Evolutionary conservation across 139 green algal species (phyloP).

Genomic region (Marvania coccoides): DNA sequence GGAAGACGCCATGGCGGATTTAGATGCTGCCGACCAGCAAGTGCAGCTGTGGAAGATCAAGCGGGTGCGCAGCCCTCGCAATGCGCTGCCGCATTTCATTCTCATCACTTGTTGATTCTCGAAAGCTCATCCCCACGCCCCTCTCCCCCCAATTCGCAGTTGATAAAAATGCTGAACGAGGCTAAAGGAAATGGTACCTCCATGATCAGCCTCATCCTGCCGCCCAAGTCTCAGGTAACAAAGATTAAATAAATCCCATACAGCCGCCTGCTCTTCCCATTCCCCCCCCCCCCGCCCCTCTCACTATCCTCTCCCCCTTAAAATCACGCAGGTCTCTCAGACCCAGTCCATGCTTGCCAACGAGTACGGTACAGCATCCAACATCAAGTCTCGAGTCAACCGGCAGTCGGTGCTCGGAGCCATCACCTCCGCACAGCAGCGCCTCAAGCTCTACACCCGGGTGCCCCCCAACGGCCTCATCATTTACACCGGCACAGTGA

Average conservation of each 20-base stretch:
- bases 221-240: constrained; percentile 90
- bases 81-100: neutral
- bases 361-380: constrained; percentile 97
- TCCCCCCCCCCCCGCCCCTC: too few species aligned
- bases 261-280: too few species aligned
- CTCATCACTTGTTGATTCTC: neutral
- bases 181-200: constrained; percentile 93
- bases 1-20: constrained; percentile 22
- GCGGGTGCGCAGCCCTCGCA: constrained; percentile 46
- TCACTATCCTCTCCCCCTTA: neutral
- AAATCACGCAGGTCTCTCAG: constrained; percentile 56
- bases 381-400: constrained; percentile 99
- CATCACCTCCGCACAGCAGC: constrained; percentile 96
- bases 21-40: constrained; percentile 58
- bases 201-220: constrained; percentile 99
- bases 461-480: constrained; percentile 95
- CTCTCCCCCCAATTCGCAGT: constrained; percentile 26
- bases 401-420: constrained; percentile 91
- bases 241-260: neutral
- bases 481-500: constrained; percentile 94
- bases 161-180: constrained; percentile 82
- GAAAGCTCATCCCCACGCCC: neutral
- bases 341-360: constrained; percentile 95
- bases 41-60: constrained; percentile 95
- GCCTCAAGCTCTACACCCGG: constrained; percentile 93